Evolutionary conservation across 495 filamentous ascomycete species (phyloP), one percentile per base, ranked within the genome.

Genomic region (Aspergillus egyptiacus): DNA sequence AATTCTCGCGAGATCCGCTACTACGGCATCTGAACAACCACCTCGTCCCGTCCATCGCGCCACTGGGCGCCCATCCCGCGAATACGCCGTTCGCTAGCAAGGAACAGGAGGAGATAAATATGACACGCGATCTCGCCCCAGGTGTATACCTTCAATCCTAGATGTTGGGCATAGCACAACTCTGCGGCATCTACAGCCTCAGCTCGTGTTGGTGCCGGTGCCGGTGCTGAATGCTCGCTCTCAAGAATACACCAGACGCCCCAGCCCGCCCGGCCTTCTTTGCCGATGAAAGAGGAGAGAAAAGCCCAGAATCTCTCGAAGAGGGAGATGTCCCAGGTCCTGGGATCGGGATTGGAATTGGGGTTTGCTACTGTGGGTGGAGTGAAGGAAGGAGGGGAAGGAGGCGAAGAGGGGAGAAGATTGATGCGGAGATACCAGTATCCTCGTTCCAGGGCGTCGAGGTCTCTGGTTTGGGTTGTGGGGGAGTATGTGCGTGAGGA

Each of bases 41-140:
- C 64, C 33, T 68, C 54, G n/a, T 78, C 81, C 6, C 68, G 63
- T 0, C 64, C 70, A 59, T 77, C 83, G 40, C 79, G 57, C 85
- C 85, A 89, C 40, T 64, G 59, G 18, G 70, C 66, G 0, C 76
- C 78, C 40, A 74, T 74, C 13, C 66, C 66, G 25, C 72, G 66
- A 14, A 85, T 67, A 45, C 71, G 67, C 15, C 80, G 65, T 50
- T 78, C 74, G 56, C 79, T 87, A 0, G 78, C 78, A 6, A 88
- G 52, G 51, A 81, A 86, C 2, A 89, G 51, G 13, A 88, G 51
- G 1, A 86, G 58, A 53, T 84, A 88, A 28, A 86, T 62, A 54
- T 89, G 79, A 25, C 70, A 65, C 1, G 76, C 75, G 4, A 83
- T 65, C 18, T 73, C 67, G 0, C 85, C 86, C 78, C 82, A 91